Evolutionary conservation across 108 stramenopile species (phyloP), one percentile per base, ranked within the genome.

Genomic region (Schizochytrium sp.): DNA sequence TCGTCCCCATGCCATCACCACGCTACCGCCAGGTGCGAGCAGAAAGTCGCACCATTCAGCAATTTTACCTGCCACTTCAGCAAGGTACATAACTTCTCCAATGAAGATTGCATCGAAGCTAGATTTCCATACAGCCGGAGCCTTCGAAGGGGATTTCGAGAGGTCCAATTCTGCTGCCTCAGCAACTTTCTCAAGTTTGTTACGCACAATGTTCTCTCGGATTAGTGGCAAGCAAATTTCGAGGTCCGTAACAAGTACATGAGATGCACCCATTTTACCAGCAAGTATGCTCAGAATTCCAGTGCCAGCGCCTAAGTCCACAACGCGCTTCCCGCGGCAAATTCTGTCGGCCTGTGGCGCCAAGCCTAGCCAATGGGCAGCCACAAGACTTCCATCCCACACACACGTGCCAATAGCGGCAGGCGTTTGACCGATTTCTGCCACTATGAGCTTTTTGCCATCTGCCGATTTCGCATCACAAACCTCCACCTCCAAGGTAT

Each of bases 381-480:
- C 64, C 64, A 69, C 64, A 7, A 69, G 64, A 69, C 64, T 69
- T 15, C 64, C 64, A 44, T 69, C 64, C 64, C 64, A 69, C 64
- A 69, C 64, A 44, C 64, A 69, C 5, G 64, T 69, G 10, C 64
- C 64, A 15, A 69, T 69, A 44, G 64, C 64, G 12, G 64, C 44
- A 8, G 42, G 40, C 42, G 40, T 69, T 69, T 69, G 64, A 38
- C 42, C 64, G 28, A 69, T 69, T 7, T 69, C 64, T 15, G 15
- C 64, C 10, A 38, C 64, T 5, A 69, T 44, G 28, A 28, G 28
- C 28, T 28, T 28, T 38, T 69, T 44, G 7, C 64, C 42, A 3
- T 38, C 42, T 38, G 15, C 5, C 64, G 40, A 38, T 38, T 44
- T 44, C 42, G 40, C 64, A 8, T 69, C 64, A 44, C 17, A 17